Conservation (phyloP, 179 eudicot species). For the Beta lomatogona region DNA sequence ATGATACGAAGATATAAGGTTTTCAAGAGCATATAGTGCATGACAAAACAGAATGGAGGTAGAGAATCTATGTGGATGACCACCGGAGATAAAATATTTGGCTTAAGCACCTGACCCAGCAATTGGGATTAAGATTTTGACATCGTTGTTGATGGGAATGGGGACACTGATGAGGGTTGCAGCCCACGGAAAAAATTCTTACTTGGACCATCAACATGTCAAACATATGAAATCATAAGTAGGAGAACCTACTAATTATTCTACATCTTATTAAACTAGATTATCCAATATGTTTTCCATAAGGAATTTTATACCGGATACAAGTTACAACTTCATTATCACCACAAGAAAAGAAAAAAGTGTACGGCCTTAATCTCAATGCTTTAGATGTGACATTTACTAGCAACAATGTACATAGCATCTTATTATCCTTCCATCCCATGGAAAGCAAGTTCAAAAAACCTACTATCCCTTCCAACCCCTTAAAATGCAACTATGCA, state of each 20-base stretch:
- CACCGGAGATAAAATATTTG: too few species aligned
- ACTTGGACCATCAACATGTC: background rate
- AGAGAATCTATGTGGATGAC: too few species aligned
- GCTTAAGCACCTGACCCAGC: too few species aligned
- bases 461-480: too few species aligned
- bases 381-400: background rate
- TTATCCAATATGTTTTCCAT: background rate
- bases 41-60: too few species aligned
- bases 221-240: background rate
- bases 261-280: background rate
- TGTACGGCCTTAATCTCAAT: background rate
- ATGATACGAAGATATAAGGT: too few species aligned
- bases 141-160: too few species aligned
- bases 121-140: too few species aligned
- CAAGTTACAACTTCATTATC: background rate
- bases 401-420: background rate
- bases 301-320: background rate
- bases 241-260: background rate
- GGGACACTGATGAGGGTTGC: background rate
- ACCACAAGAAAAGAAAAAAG: background rate
- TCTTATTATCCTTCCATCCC: background rate
- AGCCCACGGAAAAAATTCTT: background rate
- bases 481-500: too few species aligned
- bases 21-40: too few species aligned
- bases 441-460: too few species aligned